Percentiles rank a stretch among this genome's conserved stretches.
Evolutionary conservation across 495 filamentous ascomycete genomes (phyloP).

Genomic region (Penicillium parvum): DNA sequence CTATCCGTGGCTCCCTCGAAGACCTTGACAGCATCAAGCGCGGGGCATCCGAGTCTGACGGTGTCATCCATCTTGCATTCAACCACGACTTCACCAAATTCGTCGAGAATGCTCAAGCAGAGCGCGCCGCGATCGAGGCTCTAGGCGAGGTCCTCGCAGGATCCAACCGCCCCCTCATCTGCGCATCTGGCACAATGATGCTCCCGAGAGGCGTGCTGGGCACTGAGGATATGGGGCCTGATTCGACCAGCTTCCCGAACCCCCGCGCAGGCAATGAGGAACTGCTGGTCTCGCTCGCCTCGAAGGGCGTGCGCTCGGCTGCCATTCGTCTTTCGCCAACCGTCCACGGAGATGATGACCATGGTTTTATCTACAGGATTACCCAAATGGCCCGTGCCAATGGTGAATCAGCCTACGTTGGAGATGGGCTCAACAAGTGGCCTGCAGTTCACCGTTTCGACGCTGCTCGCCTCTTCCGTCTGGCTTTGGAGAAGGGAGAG

Average conservation of each 20-base stretch:
- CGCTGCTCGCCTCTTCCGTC: slow-evolving; percentile 35
- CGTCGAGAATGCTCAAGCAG: slow-evolving; percentile 22
- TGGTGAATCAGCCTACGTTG: slow-evolving; percentile 36
- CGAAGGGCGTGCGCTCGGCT: slow-evolving; percentile 29
- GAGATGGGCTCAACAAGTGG: slow-evolving; percentile 40
- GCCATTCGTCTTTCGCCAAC: slow-evolving; percentile 41
- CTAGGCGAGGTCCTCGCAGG: slow-evolving; percentile 31
- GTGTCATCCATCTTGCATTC: slow-evolving; percentile 45
- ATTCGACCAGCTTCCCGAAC: slow-evolving; percentile 8
- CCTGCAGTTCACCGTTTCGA: slow-evolving; percentile 39
- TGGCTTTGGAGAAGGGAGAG: slow-evolving; percentile 39
- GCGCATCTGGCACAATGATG: slow-evolving; percentile 38
- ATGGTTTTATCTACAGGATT: slow-evolving; percentile 31
- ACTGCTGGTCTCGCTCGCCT: slow-evolving; percentile 19
- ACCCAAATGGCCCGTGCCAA: slow-evolving; percentile 28
- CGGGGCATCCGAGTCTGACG: slow-evolving; percentile 35
- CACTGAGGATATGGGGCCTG: slow-evolving; percentile 27
- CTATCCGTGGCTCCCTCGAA: slow-evolving; percentile 33
- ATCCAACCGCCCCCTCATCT: slow-evolving; percentile 35
- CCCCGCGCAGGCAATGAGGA: slow-evolving; percentile 30
- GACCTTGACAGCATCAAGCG: slow-evolving; percentile 31
- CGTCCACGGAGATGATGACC: slow-evolving; percentile 36
- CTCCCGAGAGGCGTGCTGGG: slow-evolving; percentile 27
- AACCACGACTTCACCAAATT: slow-evolving; percentile 39
- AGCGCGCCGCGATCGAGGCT: slow-evolving; percentile 34